Evolutionary conservation across 768 basidiomycete species (phyloP), one percentile per base, ranked within the genome.

Genomic region (Xanthoconium stramineum): DNA sequence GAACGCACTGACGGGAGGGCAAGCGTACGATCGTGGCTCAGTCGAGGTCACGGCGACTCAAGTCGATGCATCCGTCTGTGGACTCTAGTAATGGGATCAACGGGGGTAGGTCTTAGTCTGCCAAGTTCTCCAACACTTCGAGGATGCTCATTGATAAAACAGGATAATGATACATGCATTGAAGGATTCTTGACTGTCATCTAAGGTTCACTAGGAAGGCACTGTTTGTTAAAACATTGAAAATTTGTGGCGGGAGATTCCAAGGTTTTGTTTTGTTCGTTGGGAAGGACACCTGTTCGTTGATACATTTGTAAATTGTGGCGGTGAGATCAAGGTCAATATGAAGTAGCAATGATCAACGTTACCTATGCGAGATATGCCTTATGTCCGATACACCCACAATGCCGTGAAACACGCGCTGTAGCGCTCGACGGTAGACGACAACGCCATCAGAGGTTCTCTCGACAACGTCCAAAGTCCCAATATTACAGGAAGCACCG

Each of bases 391-490:
- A 68, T 83, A 87, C 7, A 83, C 64, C 60, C 76, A 75, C 5
- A 74, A 78, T 20, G 69, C 59, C 12, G 64, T 62, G 62, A 83
- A 83, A 13, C 79, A 55, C 14, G 40, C 39, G 15, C 24, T 12
- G 59, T 83, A 85, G 19, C 86, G 77, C 32, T 70, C 72, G 6
- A 75, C 73, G 19, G 78, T 76, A 2, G 80, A 83, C 5, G 79
- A 63, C 49, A 88, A 78, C 9, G 78, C 70, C 75, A 81, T 75
- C n/a, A 79, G 60, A 3, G 85, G 84, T 59, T 91, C 89, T 46
- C 67, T 74, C 17, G 79, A 78, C 52, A 89, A 57, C 4, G 74
- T 65, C 59, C 73, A 79, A 11, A 89, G 61, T 0, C 89, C 89
- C 2, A 78, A 63, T 13, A 88, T 62, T 5, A 85, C 78, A 11